phyloP scores from a whole-genome alignment of 2,329 filamentous ascomycete genomes.

The Colletotrichum brevisporum region DNA sequence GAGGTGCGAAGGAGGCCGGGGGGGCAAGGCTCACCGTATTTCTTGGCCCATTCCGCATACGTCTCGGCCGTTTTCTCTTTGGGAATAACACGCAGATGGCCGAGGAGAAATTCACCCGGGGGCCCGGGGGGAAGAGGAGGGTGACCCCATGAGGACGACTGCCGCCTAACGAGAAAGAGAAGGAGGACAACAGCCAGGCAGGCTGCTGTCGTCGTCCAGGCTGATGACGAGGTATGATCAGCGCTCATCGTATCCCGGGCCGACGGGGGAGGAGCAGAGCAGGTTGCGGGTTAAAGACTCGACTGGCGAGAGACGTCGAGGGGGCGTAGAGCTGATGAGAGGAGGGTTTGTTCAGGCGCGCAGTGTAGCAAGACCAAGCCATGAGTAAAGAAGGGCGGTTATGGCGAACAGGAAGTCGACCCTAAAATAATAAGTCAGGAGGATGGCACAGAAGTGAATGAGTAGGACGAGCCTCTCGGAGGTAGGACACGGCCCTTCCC shows the following conservation, averaged over 20 bases:
- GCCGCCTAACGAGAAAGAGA: constrained; percentile 22
- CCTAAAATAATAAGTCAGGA: constrained; percentile 22
- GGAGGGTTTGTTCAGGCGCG: neutral
- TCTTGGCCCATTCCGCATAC: constrained; percentile 40
- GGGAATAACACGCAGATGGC: constrained; percentile 54
- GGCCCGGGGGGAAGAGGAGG: constrained; percentile 41
- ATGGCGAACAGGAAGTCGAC: constrained; percentile 5
- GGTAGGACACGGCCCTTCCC: constrained; percentile 31
- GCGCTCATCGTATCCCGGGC: constrained; percentile 14
- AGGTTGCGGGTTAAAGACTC: neutral
- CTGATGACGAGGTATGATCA: neutral
- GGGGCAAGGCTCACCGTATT: constrained; percentile 68
- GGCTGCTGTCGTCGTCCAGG: constrained; percentile 21
- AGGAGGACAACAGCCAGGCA: constrained; percentile 28
- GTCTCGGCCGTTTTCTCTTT: constrained; percentile 37
- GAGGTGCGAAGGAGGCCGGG: neutral
- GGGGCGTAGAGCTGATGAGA: neutral
- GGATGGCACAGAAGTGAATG: constrained; percentile 2
- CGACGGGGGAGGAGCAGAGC: neutral
- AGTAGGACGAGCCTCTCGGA: constrained; percentile 11
- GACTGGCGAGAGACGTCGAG: too few relatives aligned
- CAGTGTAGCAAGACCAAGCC: neutral
- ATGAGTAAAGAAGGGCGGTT: neutral
- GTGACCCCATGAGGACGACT: constrained; percentile 24
- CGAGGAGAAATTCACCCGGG: constrained; percentile 50